These are phyloP conservation scores for Bipolaris gigantea DNA, from an alignment of 2,329 filamentous ascomycete genomes.

Conservation along the genomic window DNA sequence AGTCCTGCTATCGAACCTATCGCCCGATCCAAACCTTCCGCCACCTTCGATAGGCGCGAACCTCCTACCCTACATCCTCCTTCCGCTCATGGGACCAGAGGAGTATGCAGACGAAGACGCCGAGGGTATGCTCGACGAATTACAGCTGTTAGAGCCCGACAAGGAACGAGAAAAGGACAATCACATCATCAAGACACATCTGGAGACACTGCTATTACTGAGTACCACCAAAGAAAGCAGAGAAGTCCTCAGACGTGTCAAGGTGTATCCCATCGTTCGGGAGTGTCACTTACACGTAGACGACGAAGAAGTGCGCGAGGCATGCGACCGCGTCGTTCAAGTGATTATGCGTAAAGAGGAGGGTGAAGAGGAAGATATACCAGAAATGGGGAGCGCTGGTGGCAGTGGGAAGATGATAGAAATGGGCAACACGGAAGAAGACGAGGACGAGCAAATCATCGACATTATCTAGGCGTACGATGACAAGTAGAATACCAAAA, in stretches of 20 bases:
- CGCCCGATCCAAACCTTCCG: slow-evolving; percentile 34
- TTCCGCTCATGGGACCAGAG: slow-evolving; percentile 85
- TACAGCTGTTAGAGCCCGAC: slow-evolving; percentile 86
- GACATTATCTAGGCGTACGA: slow-evolving; percentile 29
- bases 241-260: slow-evolving; percentile 71
- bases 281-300: slow-evolving; percentile 80
- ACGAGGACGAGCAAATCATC: slow-evolving; percentile 45
- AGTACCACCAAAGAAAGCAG: slow-evolving; percentile 76
- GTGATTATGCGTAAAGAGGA: slow-evolving; percentile 81
- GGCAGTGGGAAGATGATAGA: slow-evolving; percentile 33
- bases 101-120: slow-evolving; percentile 87
- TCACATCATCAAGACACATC: slow-evolving; percentile 78
- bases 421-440: slow-evolving; percentile 35
- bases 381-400: slow-evolving; percentile 17
- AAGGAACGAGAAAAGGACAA: slow-evolving; percentile 80
- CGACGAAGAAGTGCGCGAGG: slow-evolving; percentile 78
- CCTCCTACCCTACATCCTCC: slow-evolving; percentile 82
- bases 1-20: slow-evolving; percentile 60
- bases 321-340: slow-evolving; percentile 87
- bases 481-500: slow-evolving; percentile 1
- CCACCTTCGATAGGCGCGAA: slow-evolving; percentile 69
- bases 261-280: slow-evolving; percentile 86
- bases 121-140: slow-evolving; percentile 81
- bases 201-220: slow-evolving; percentile 84
- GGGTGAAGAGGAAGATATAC: slow-evolving; percentile 54